Base-by-base conservation (phyloP, 805 yeast species). In the Sugiyamaella mastotermitis region DNA sequence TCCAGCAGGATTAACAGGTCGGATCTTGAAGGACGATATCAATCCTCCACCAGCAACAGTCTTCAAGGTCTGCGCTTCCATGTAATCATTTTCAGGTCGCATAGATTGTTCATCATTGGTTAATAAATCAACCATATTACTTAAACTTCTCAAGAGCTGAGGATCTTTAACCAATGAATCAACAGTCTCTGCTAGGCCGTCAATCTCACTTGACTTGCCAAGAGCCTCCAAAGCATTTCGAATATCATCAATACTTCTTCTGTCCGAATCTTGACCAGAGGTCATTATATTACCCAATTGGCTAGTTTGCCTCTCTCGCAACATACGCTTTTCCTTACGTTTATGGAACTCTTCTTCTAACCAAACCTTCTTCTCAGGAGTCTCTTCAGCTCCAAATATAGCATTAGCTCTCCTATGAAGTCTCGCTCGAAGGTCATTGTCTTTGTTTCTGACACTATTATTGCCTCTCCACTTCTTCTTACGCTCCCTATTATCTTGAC, bases 381-480 rank as follows among this genome's bases (percentile, higher is more conserved):
- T 61, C 5, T 75, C 77, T 0, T 61, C 66, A 7, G 66, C 71
- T 1, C 95, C 92, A 61, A 76, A 87, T 48, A 80, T 61, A 14
- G 60, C 62, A 26, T 63, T 66, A 0, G 97, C 96, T 28, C 92
- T 67, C 47, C 80, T 80, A 46, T 74, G 70, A 15, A 90, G 79
- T 39, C 97, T 67, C 0, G 83, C 76, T 37, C 94, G 69, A 38
- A 90, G 65, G 55, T 90, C 97, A 51, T 85, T 81, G 57, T 87
- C 95, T 62, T 84, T 80, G 58, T 88, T 88, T 47, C 92, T 69
- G 43, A 80, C 80, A 6, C 74, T 72, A 54, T 90, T 86, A 19
- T 75, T 78, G 47, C 78, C 88, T 52, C 95, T 69, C 95, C 95
- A 85, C 48, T 74, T 72, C 61, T 82, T 79, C 62, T 85, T 85